Conservation (phyloP, 345 rosid genomes). For the Pelargonium nanum region DNA sequence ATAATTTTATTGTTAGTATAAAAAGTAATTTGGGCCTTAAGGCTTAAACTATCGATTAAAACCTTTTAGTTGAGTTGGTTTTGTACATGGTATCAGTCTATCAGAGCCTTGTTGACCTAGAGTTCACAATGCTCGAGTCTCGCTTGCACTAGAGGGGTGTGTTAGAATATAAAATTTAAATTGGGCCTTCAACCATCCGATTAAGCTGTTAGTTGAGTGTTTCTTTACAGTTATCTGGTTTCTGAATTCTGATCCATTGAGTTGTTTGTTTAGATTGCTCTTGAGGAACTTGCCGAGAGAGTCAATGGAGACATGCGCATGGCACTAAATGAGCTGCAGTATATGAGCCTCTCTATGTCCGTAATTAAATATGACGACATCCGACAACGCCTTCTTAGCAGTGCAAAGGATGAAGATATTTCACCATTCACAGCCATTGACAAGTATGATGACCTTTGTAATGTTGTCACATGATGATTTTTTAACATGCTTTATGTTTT, state of each 20-base stretch:
- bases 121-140: too few species aligned
- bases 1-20: too few species aligned
- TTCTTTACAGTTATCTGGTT: background rate
- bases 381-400: conserved; percentile 70
- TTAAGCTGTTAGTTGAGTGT: too few species aligned
- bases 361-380: conserved; percentile 80
- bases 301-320: conserved; percentile 93
- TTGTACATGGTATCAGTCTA: too few species aligned
- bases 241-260: background rate
- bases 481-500: background rate
- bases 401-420: conserved; percentile 95
- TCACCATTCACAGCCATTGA: conserved; percentile 98
- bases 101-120: too few species aligned
- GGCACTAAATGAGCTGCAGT: conserved; percentile 88
- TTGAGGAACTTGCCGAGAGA: conserved; percentile 93
- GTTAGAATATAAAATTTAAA: too few species aligned
- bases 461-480: background rate
- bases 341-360: conserved; percentile 90
- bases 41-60: too few species aligned
- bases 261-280: conserved; percentile 48
- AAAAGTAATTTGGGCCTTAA: too few species aligned
- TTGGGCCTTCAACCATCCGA: too few species aligned
- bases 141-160: too few species aligned
- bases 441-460: conserved; percentile 40
- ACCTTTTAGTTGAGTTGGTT: too few species aligned